Evolutionary conservation across 2,329 filamentous ascomycete genomes (phyloP).

Genomic region (Pseudogymnoascus sp.): DNA sequence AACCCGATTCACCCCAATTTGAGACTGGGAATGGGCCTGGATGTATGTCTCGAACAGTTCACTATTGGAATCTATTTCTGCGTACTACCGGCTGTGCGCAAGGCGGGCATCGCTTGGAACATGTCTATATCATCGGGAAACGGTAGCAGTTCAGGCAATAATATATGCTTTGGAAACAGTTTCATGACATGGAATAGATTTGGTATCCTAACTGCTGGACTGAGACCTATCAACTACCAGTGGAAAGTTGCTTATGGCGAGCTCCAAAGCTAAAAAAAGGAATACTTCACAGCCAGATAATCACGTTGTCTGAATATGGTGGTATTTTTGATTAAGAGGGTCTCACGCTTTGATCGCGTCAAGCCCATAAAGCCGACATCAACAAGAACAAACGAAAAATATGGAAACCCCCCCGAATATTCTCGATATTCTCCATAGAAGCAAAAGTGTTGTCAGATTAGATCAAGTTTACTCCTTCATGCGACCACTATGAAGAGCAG

Average conservation of each 20-base stretch:
- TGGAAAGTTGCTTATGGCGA: not conserved
- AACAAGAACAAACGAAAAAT: not conserved
- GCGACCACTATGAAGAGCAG: slow-evolving; percentile 10
- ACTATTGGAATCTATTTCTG: not conserved
- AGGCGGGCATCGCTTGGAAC: not conserved
- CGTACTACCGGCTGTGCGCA: not conserved
- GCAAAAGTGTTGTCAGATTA: slow-evolving; percentile 26
- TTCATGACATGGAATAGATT: not conserved
- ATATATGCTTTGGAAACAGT: not conserved
- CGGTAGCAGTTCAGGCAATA: not conserved
- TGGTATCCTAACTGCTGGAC: not conserved
- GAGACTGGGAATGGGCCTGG: not conserved
- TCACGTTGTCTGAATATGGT: not conserved
- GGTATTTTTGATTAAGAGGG: not conserved
- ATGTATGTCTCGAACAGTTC: not conserved
- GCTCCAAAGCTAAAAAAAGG: not conserved
- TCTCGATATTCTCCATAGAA: slow-evolving; percentile 26
- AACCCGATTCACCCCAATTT: not conserved
- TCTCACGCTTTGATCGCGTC: not conserved
- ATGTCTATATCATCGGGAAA: not conserved
- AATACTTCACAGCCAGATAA: not conserved
- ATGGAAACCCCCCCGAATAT: not conserved
- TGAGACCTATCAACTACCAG: not conserved
- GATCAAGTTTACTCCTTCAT: slow-evolving; percentile 28
- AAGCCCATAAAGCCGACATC: not conserved